Conservation (phyloP, 306 rosid genomes). For the Cicer pinnatifidum region DNA sequence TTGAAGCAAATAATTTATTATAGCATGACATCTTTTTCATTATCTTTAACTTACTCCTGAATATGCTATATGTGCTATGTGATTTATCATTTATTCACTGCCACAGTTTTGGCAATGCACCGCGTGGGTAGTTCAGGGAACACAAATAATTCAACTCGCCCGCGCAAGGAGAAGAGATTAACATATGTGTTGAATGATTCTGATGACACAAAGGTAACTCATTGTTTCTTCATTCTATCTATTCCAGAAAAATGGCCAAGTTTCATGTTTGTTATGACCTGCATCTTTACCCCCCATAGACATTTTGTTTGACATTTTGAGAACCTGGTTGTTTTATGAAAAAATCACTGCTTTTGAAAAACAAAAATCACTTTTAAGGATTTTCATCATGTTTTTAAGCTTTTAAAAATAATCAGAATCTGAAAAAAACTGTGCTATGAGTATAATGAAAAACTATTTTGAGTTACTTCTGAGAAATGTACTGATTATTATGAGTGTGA, state of each 20-base stretch:
- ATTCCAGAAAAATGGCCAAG: slow-evolving; percentile 10
- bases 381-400: neutral
- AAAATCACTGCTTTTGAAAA: neutral
- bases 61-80: slow-evolving; percentile 26
- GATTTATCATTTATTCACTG: slow-evolving; percentile 38
- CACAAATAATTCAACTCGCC: slow-evolving; percentile 78
- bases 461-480: neutral
- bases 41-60: slow-evolving; percentile 1
- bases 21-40: slow-evolving; percentile 1
- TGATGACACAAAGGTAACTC: slow-evolving; percentile 74
- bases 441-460: neutral
- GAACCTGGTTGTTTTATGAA: neutral
- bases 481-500: neutral
- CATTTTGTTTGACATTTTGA: slow-evolving; percentile 14
- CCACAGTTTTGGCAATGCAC: slow-evolving; percentile 81
- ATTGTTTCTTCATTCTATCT: slow-evolving; percentile 35
- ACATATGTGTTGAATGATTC: slow-evolving; percentile 86
- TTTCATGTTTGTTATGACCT: slow-evolving; percentile 32
- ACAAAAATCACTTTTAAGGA: neutral
- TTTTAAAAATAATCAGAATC: neutral
- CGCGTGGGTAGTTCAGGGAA: slow-evolving; percentile 96
- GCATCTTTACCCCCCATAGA: neutral
- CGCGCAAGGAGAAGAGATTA: slow-evolving; percentile 93
- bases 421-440: neutral
- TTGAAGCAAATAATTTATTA: slow-evolving; percentile 12